These are phyloP conservation scores for Bifiguratus adelaidae DNA, from an alignment of 192 early-diverging fungal species.

Conservation along the genomic window DNA sequence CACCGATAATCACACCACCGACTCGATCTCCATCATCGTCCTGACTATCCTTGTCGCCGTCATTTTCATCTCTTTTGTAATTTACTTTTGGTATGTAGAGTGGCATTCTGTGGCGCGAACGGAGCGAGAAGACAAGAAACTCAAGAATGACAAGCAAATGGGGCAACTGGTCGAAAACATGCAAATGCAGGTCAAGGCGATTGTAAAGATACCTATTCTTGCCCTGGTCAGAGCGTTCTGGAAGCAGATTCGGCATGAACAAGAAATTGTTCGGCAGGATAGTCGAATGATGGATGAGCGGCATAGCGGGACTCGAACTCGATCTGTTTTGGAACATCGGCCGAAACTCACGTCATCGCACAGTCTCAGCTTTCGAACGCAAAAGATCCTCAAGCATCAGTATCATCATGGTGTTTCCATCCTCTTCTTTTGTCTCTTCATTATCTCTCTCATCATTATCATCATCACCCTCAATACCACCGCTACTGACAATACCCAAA, in stretches of 20 bases:
- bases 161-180: slow-evolving; percentile 22
- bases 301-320: background rate
- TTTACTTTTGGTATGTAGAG: slow-evolving; percentile 28
- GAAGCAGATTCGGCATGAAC: background rate
- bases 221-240: slow-evolving; percentile 11
- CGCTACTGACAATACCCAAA: background rate
- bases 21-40: slow-evolving; percentile 17
- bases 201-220: slow-evolving; percentile 14
- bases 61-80: slow-evolving; percentile 16
- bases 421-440: slow-evolving; percentile 8
- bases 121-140: slow-evolving; percentile 13
- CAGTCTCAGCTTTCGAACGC: slow-evolving; percentile 8
- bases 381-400: slow-evolving; percentile 10
- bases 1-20: slow-evolving; percentile 8
- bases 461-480: slow-evolving; percentile 8
- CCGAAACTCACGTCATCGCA: slow-evolving; percentile 1
- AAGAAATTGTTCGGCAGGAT: background rate
- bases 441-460: slow-evolving; percentile 13
- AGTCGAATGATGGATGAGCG: background rate
- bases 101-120: slow-evolving; percentile 17
- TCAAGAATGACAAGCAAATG: slow-evolving; percentile 18
- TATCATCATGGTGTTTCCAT: slow-evolving; percentile 21
- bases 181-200: slow-evolving; percentile 9
- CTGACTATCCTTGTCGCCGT: slow-evolving; percentile 18
- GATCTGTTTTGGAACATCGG: background rate